Base-by-base conservation (phyloP, 2,329 filamentous ascomycete species). In the Epichloe amarillans region DNA sequence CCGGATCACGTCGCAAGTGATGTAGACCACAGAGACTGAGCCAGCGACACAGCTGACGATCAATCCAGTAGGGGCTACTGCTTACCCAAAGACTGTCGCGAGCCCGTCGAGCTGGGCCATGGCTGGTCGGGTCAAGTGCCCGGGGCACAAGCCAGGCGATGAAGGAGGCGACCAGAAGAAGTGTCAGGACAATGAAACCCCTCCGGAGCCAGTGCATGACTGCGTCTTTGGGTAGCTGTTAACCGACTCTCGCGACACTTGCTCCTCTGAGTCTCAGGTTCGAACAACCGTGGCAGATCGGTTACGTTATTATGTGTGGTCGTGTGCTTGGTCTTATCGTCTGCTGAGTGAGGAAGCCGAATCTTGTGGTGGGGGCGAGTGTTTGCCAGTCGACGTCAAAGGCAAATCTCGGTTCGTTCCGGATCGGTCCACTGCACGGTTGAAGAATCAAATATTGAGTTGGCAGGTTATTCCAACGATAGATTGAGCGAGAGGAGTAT, bases 41-140 rank as follows among this genome's bases (percentile, higher is more conserved):
- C 84, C 84, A 94, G 44, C 80, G 79, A 64, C 89, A 95, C 7
- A 80, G 72, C 61, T 88, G 88, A 35, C 85, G 76, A 64, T 90
- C 86, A 53, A 83, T 65, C 77, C 84, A 90, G 60, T 82, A 83
- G 38, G 80, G 80, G 14, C 84, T 87, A 17, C 77, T 83, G 44
- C 78, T 72, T 46, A 90, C 79, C 86, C 86, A 91, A 56, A 67
- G 69, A 52, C 70, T 69, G 62, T 88, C 83, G 57, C 82, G 79
- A 49, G 72, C 69, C 47, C 76, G 74, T 65, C 83, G 81, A 47
- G 79, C 78, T 37, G 73, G 73, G 53, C 75, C 72, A 52, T 77
- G 79, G n/a, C 72, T 73, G n/a, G 77, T 77, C 2, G 84, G 84
- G 53, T 84, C 79, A 54, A 85, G 72, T 42, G 73, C 64, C 49